These are phyloP conservation scores for Trichoderma harzianum DNA, from an alignment of 2,329 filamentous ascomycete genomes.

Conservation along the genomic window DNA sequence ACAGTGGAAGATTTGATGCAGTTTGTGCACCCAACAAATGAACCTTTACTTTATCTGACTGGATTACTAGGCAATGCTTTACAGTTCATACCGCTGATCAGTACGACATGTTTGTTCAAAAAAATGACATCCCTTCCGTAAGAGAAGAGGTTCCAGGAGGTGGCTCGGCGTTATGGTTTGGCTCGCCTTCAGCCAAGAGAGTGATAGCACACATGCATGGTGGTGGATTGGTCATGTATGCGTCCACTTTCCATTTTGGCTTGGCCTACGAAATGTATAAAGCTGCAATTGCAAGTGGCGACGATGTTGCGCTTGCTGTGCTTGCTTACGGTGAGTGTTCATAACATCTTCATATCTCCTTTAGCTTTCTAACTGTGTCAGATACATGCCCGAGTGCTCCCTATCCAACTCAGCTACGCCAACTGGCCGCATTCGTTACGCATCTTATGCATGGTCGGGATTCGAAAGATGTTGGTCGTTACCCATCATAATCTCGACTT, in stretches of 20 bases:
- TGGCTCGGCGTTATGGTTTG: constrained; percentile 1
- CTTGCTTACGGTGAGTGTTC: not conserved
- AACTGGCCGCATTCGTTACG: not conserved
- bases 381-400: not conserved
- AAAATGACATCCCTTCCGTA: not conserved
- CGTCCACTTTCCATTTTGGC: not conserved
- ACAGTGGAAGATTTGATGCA: not conserved
- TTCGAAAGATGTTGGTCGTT: not conserved
- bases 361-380: not conserved
- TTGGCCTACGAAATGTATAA: not conserved
- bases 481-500: not conserved
- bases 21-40: not conserved
- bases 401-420: not conserved
- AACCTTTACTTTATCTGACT: not conserved
- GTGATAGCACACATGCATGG: constrained; percentile 2
- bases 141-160: not conserved
- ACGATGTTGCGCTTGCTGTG: not conserved
- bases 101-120: not conserved
- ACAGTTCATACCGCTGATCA: not conserved
- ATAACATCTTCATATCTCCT: not conserved
- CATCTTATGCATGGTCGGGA: not conserved
- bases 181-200: not conserved
- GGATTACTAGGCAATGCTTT: not conserved
- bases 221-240: not conserved
- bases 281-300: not conserved